These are phyloP conservation scores for Alternaria gaisen DNA, from an alignment of 2,329 filamentous ascomycete species.

Conservation along the genomic window DNA sequence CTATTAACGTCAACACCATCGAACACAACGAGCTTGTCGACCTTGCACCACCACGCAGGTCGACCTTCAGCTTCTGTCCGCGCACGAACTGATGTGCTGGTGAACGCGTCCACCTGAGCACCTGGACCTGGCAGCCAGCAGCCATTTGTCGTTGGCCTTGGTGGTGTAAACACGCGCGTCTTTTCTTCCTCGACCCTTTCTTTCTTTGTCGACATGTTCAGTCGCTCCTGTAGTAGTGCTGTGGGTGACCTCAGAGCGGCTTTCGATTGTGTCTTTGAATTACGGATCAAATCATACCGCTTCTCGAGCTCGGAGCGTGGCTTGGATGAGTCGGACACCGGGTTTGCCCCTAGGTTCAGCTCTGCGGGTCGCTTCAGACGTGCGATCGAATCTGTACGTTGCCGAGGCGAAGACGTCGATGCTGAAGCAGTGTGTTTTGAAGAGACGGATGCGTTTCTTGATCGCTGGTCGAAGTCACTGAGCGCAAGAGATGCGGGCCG, in stretches of 20 bases:
- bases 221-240: conserved; percentile 39
- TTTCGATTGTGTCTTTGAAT: conserved; percentile 40
- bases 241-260: conserved; percentile 45
- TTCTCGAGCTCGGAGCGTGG: conserved; percentile 45
- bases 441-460: conserved; percentile 22
- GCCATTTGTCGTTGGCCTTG: conserved; percentile 34
- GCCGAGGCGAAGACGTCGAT: conserved; percentile 13
- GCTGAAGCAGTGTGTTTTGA: conserved; percentile 14
- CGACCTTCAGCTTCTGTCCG: conserved; percentile 31
- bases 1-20: conserved; percentile 34
- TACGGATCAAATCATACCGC: conserved; percentile 43
- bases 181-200: conserved; percentile 30
- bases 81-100: conserved; percentile 39
- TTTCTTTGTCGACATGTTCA: conserved; percentile 37
- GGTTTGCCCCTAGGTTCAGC: conserved; percentile 34
- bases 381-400: conserved; percentile 19
- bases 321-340: conserved; percentile 18
- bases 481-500: conserved; percentile 21
- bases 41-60: conserved; percentile 49
- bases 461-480: conserved; percentile 18
- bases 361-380: conserved; percentile 42
- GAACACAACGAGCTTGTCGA: conserved; percentile 46
- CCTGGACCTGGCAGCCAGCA: conserved; percentile 43
- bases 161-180: conserved; percentile 37
- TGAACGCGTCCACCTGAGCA: conserved; percentile 31